Evolutionary conservation across 1,139 yeast species (phyloP).

Genomic region (Suzukiozyma palmioleophila): DNA sequence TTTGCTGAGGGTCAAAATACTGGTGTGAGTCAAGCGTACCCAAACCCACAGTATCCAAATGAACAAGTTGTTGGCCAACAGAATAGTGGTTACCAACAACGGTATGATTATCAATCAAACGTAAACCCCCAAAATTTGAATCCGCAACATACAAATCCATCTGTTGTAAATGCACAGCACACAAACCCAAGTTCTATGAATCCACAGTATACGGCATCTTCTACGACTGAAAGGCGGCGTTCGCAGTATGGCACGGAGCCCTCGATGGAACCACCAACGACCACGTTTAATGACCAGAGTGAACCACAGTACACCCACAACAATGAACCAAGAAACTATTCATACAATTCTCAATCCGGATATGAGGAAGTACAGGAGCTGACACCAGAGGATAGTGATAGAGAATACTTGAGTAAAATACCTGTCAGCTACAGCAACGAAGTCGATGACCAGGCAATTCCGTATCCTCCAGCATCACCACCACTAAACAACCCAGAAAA

Average conservation of each 20-base stretch:
- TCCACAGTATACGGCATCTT: background rate
- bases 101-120: slow-evolving; percentile 1
- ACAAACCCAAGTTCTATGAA: too few species aligned
- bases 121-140: background rate
- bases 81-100: background rate
- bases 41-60: background rate
- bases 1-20: background rate
- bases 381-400: slow-evolving; percentile 6
- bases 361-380: slow-evolving; percentile 2
- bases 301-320: background rate
- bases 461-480: background rate
- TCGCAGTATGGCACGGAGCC: background rate
- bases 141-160: background rate
- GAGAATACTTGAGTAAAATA: slow-evolving; percentile 2
- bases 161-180: background rate
- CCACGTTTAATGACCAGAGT: background rate
- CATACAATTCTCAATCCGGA: background rate
- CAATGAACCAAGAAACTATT: background rate
- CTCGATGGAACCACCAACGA: background rate
- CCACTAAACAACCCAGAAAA: background rate
- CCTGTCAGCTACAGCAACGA: background rate
- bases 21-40: background rate
- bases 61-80: slow-evolving; percentile 1
- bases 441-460: background rate
- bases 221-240: background rate